These are phyloP conservation scores for Lipomyces yamadae DNA, from an alignment of 805 yeast species.

Conservation along the genomic window DNA sequence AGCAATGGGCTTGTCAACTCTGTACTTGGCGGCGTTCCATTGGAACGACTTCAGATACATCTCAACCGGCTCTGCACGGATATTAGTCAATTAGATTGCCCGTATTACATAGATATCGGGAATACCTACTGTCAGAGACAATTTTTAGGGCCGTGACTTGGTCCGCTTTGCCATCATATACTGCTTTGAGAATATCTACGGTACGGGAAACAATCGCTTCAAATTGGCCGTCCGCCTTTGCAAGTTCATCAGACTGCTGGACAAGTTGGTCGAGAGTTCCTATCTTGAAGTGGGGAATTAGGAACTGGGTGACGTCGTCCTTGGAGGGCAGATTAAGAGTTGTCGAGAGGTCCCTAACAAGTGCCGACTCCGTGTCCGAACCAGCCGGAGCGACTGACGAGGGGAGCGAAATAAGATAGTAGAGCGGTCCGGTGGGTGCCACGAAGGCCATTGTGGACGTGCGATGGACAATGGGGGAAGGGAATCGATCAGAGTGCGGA, in stretches of 20 bases:
- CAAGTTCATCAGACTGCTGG: conserved; percentile 85
- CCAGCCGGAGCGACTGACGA: conserved; percentile 51
- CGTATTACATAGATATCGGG: neutral
- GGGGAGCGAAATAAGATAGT: conserved; percentile 52
- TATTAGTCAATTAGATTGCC: neutral
- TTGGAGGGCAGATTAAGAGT: conserved; percentile 52
- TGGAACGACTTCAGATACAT: conserved; percentile 74
- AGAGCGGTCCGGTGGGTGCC: conserved; percentile 37
- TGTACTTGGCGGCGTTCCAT: conserved; percentile 88
- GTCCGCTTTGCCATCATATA: conserved; percentile 52
- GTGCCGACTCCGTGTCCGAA: conserved; percentile 46
- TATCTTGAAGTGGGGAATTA: conserved; percentile 84
- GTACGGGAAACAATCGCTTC: conserved; percentile 70
- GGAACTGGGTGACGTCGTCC: conserved; percentile 60
- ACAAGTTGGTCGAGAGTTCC: conserved; percentile 94
- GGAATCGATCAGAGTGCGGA: neutral
- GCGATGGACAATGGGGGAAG: neutral
- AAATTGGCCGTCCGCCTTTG: conserved; percentile 80
- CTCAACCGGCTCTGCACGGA: conserved; percentile 51
- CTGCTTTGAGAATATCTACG: conserved; percentile 67
- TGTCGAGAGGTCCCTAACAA: conserved; percentile 57
- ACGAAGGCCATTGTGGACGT: conserved; percentile 34
- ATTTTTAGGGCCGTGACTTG: conserved; percentile 56
- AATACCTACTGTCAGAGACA: conserved; percentile 52
- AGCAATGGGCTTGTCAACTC: conserved; percentile 80